These are phyloP conservation scores for Plasmodium malariae DNA, from an alignment of 169 alveolate genomes.

Conservation along the genomic window DNA sequence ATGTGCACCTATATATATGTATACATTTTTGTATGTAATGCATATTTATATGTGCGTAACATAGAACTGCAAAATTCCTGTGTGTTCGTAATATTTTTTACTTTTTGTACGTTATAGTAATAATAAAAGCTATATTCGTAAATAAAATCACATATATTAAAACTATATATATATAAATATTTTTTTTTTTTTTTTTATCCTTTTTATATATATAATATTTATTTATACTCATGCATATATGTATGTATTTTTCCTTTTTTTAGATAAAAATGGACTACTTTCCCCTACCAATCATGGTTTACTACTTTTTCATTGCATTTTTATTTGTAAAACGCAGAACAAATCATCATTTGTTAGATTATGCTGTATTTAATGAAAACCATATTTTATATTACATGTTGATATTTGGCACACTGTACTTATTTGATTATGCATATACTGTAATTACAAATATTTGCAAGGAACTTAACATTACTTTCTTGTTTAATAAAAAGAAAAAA, in stretches of 20 bases:
- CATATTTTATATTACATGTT: slow-evolving; percentile 48
- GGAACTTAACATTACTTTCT: slow-evolving; percentile 47
- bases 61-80: too few species aligned
- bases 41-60: neutral
- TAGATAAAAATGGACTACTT: slow-evolving; percentile 56
- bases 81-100: too few species aligned
- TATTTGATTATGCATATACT: slow-evolving; percentile 61
- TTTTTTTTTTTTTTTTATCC: neutral
- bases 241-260: neutral
- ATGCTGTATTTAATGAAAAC: slow-evolving; percentile 13
- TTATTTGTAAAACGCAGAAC: slow-evolving; percentile 31
- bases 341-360: slow-evolving; percentile 22
- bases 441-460: slow-evolving; percentile 51
- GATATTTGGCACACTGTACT: slow-evolving; percentile 25
- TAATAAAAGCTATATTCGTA: too few species aligned
- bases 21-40: neutral
- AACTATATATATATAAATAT: neutral
- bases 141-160: too few species aligned
- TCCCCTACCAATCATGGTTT: slow-evolving; percentile 44
- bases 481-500: slow-evolving; percentile 41
- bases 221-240: neutral
- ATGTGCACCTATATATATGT: too few species aligned
- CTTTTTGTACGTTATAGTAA: too few species aligned
- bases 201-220: too few species aligned
- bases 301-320: slow-evolving; percentile 15